Evolutionary conservation across 768 basidiomycete species (phyloP).

Genomic region (Harrya chromipes): DNA sequence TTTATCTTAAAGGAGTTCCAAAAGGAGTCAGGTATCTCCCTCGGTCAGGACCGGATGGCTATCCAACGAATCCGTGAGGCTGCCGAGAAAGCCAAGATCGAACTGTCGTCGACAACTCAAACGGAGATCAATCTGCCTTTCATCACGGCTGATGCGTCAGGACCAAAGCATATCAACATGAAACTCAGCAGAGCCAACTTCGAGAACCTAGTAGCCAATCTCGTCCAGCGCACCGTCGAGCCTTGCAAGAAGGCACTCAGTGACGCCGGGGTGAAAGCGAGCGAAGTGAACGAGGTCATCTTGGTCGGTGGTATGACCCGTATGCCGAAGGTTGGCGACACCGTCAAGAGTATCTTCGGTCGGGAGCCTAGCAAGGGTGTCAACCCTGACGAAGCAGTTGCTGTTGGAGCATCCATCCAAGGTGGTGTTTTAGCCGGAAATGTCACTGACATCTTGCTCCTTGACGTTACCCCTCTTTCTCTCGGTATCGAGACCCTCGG

Average conservation of each 20-base stretch:
- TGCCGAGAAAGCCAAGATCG: slow-evolving; percentile 99
- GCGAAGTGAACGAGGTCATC: slow-evolving; percentile 94
- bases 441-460: slow-evolving; percentile 91
- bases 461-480: slow-evolving; percentile 95
- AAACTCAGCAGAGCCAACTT: slow-evolving; percentile 88
- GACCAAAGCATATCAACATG: slow-evolving; percentile 95
- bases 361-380: slow-evolving; percentile 98
- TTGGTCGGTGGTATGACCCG: slow-evolving; percentile 98
- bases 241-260: slow-evolving; percentile 97
- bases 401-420: slow-evolving; percentile 97
- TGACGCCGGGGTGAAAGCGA: slow-evolving; percentile 91
- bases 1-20: slow-evolving; percentile 90
- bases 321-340: slow-evolving; percentile 94
- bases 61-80: slow-evolving; percentile 99
- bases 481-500: slow-evolving; percentile 96
- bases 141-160: slow-evolving; percentile 93
- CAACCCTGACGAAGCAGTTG: slow-evolving; percentile 99
- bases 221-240: slow-evolving; percentile 87
- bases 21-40: slow-evolving; percentile 83
- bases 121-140: slow-evolving; percentile 98
- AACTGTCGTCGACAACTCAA: slow-evolving; percentile 89
- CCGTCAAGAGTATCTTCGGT: slow-evolving; percentile 84
- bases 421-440: slow-evolving; percentile 97
- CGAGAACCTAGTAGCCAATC: slow-evolving; percentile 76
- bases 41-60: slow-evolving; percentile 87